Evolutionary conservation across 2,329 filamentous ascomycete species (phyloP), one percentile per base, ranked within the genome.

Genomic region (Fusarium sambucinum): DNA sequence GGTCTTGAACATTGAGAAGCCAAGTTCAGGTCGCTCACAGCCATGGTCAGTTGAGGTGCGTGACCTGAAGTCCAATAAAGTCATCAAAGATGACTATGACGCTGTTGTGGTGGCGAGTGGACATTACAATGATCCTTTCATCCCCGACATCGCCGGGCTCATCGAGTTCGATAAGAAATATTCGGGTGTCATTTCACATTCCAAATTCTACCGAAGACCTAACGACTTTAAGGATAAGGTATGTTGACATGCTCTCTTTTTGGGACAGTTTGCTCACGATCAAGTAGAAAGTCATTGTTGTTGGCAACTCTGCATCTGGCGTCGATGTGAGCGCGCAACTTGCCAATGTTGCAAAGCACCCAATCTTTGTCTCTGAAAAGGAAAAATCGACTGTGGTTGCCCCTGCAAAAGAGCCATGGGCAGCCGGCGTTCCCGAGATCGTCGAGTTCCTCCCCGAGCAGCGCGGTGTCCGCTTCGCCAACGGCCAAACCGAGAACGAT

Each of bases 231-330:
- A 67, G 13, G 70, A 69, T 38, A 80, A 80, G 71, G 78, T 77
- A 48, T 40, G 61, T 30, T 16, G 6, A 4, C 10, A 14, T 3
- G 21, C 9, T 11, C 12, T 6, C 1, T 7, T 17, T 21, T 3
- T 25, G 9, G 3, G n/a, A 19, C 2, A 17, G 2, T 13, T 52
- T 38, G 48, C 56, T 45, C 6, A 55, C 14, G 3, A 8, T n/a
- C 29, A 85, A 3, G 70, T 89, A 91, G 79, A 89, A 91, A 50
- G 80, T 94, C 11, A 74, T 80, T 7, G 83, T 94, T 0, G 85
- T 94, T 0, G 92, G 92, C 7, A 92, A 89, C 73, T 89, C 88
- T 1, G 90, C 90, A 0, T 93, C 90, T 0, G 92, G 90, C 3
- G 80, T 91, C 35, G 92, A 94, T 70, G 89, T 94, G 51, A 87